phyloP scores from a whole-genome alignment of 129 eudicot species.

The Apium graveolens region DNA sequence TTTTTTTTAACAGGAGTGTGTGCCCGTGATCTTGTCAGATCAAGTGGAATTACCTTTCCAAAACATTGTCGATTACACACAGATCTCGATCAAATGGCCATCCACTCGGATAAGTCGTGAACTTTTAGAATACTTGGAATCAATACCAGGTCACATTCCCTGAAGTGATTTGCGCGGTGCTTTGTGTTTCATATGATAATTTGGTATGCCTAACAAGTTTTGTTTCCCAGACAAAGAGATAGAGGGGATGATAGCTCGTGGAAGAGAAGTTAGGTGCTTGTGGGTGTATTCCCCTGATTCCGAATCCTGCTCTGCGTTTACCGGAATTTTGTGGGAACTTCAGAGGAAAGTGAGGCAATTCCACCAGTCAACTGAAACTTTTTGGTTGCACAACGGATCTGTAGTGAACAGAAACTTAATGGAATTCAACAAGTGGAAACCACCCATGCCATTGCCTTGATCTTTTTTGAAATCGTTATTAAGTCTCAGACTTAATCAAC shows the following conservation, averaged over 20 bases:
- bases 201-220: not conserved
- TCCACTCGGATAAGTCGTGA: conserved; percentile 59
- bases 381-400: conserved; percentile 89
- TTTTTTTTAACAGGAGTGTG: conserved; percentile 71
- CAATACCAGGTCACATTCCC: conserved; percentile 70
- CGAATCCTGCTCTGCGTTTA: conserved; percentile 73
- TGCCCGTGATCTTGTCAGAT: conserved; percentile 91
- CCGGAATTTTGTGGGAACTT: conserved; percentile 81
- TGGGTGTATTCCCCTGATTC: conserved; percentile 75
- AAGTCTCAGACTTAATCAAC: not conserved
- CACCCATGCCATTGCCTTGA: conserved; percentile 90
- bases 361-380: conserved; percentile 87
- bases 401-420: conserved; percentile 63
- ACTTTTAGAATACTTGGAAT: conserved; percentile 78
- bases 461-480: not conserved
- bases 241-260: conserved; percentile 74
- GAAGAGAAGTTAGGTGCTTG: conserved; percentile 74
- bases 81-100: conserved; percentile 92
- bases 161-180: not conserved
- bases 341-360: conserved; percentile 80
- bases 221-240: conserved; percentile 47
- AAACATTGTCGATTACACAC: conserved; percentile 64
- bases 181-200: too few relatives aligned
- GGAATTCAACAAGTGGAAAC: conserved; percentile 72
- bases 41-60: conserved; percentile 84